Evolutionary conservation across 192 early-diverging fungal species (phyloP).

Genomic region (Backusella liffmaniae): DNA sequence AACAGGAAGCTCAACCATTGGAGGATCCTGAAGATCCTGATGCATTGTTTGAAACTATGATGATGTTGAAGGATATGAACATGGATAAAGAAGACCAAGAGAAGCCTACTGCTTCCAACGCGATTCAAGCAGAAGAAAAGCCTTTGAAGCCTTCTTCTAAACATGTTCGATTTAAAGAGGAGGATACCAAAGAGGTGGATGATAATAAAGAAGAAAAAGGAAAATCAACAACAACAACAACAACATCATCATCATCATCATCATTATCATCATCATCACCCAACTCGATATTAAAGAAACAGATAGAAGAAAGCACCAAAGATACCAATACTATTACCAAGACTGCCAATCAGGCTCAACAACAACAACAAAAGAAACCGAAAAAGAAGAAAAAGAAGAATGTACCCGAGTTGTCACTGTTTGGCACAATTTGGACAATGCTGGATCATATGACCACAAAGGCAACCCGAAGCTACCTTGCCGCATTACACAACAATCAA

Average conservation of each 20-base stretch:
- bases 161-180: neutral
- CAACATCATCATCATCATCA: neutral
- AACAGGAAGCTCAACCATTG: slow-evolving; percentile 27
- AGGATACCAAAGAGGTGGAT: neutral
- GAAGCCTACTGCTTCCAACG: neutral
- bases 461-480: slow-evolving; percentile 27
- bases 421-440: slow-evolving; percentile 45
- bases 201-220: neutral
- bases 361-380: neutral
- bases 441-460: slow-evolving; percentile 38
- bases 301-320: neutral
- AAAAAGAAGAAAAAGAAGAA: slow-evolving; percentile 20
- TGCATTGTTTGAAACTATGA: slow-evolving; percentile 33
- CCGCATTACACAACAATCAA: neutral
- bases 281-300: neutral
- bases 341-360: neutral
- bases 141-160: neutral
- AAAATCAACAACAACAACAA: too few relatives aligned
- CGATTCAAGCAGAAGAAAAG: neutral
- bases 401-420: slow-evolving; percentile 36
- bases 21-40: slow-evolving; percentile 10
- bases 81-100: slow-evolving; percentile 20
- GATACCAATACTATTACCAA: neutral
- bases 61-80: slow-evolving; percentile 35
- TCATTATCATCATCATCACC: neutral